Evolutionary conservation across 1,284 basidiomycete genomes (phyloP), one percentile per base, ranked within the genome.

Genomic region (Irpex sp.): DNA sequence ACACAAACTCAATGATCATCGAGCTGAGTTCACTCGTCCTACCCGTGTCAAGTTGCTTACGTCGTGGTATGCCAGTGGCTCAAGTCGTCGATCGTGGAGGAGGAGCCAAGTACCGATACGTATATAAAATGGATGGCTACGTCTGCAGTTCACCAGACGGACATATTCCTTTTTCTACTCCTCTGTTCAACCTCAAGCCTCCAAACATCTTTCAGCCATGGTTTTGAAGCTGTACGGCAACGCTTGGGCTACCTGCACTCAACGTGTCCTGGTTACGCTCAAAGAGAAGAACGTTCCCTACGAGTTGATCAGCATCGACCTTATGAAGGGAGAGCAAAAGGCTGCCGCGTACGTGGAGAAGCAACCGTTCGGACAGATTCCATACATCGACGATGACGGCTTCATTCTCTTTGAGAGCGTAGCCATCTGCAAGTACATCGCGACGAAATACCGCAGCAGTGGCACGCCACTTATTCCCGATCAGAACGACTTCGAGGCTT

Each of bases 311-410:
- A 0, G 55, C 9, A 64, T 87, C 66, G 75, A 87, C 69, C 49
- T 83, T 11, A 0, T 54, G 47, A 78, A 78, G 51, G 73, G 74
- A 15, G 81, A 82, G 67, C 82, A 87, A 62, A 87, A 86, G 72
- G 11, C 70, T 0, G 67, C 80, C 0, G 78, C 71, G n/a, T 82
- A 74, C 76, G 13, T 80, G 19, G 72, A 71, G 36, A 72, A 77
- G 26, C 87, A 90, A 65, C 88, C 89, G 0, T 91, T 90, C 67
- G 87, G 86, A n/a, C 85, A 86, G 71, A 73, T 90, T 65, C 88
- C 88, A 1, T 87, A 82, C 73, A 78, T 91, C 62, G 83, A 84
- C 75, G 79, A 84, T 55, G 81, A 84, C 55, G 78, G 79, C 15
- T 79, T 82, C 72, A 65, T 72, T 60, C 66, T 82, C 55, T 83